phyloP scores from a whole-genome alignment of 2,329 filamentous ascomycete genomes.

The Intubia oerlemansii region DNA sequence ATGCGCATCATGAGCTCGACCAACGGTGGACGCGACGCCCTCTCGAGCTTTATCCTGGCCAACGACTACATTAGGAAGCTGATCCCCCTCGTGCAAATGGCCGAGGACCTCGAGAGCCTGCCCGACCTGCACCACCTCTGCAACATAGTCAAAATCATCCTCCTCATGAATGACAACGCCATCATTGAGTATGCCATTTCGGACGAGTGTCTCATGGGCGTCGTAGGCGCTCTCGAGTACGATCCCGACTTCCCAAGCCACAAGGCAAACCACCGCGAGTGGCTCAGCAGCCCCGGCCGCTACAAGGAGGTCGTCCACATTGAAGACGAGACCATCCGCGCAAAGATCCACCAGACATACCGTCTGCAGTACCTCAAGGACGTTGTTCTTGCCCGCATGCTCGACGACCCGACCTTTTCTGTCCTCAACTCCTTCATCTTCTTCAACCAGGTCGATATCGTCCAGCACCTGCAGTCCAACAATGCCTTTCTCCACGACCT shows the following conservation, averaged over 20 bases:
- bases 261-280: constrained; percentile 92
- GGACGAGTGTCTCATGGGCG: constrained; percentile 72
- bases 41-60: constrained; percentile 68
- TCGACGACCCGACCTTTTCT: constrained; percentile 94
- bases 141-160: constrained; percentile 94
- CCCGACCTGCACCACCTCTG: constrained; percentile 76
- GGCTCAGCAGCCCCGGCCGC: constrained; percentile 67
- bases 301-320: constrained; percentile 96
- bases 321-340: constrained; percentile 56
- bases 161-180: constrained; percentile 79
- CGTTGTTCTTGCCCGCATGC: constrained; percentile 85
- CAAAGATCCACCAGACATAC: constrained; percentile 93
- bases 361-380: constrained; percentile 93
- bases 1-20: constrained; percentile 64
- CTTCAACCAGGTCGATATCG: constrained; percentile 96
- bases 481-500: constrained; percentile 52
- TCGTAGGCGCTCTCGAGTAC: constrained; percentile 91
- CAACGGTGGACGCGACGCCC: constrained; percentile 56
- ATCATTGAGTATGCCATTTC: constrained; percentile 91
- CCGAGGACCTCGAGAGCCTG: constrained; percentile 78
- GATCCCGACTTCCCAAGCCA: constrained; percentile 95
- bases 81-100: constrained; percentile 66
- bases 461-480: constrained; percentile 81
- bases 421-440: constrained; percentile 96
- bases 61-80: constrained; percentile 79